phyloP scores from a whole-genome alignment of 2,329 filamentous ascomycete species.

The Aspergillus brasiliensis region DNA sequence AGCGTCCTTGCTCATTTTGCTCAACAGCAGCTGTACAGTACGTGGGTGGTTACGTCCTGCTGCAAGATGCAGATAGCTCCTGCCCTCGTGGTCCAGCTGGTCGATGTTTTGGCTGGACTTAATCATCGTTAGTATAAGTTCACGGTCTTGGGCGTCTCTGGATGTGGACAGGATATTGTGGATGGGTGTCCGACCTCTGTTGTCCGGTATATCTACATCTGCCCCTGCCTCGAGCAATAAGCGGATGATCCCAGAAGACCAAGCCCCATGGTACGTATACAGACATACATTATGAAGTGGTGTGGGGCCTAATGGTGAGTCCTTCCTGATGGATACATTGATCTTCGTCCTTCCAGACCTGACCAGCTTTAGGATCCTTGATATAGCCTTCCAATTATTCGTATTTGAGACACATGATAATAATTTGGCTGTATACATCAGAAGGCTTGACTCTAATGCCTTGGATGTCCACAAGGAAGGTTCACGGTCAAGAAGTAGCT shows the following conservation, averaged over 20 bases:
- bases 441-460: not conserved
- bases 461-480: not conserved
- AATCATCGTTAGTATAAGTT: not conserved
- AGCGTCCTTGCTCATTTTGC: not conserved
- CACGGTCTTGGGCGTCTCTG: not conserved
- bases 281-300: not conserved
- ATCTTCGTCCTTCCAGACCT: not conserved
- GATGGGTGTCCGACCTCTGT: not conserved
- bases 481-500: not conserved
- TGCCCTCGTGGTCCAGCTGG: not conserved
- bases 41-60: not conserved
- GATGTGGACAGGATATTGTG: not conserved
- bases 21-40: not conserved
- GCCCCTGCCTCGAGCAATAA: constrained; percentile 1
- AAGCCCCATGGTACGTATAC: too few species aligned
- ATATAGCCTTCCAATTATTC: not conserved
- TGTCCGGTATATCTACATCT: constrained; percentile 14
- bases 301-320: not conserved
- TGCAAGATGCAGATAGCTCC: not conserved
- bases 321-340: not conserved
- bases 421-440: not conserved
- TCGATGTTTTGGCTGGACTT: not conserved
- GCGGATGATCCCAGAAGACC: not conserved
- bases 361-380: not conserved
- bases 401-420: not conserved